Evolutionary conservation across 2,329 filamentous ascomycete species (phyloP).

Genomic region (Cryoendolithus antarcticus): DNA sequence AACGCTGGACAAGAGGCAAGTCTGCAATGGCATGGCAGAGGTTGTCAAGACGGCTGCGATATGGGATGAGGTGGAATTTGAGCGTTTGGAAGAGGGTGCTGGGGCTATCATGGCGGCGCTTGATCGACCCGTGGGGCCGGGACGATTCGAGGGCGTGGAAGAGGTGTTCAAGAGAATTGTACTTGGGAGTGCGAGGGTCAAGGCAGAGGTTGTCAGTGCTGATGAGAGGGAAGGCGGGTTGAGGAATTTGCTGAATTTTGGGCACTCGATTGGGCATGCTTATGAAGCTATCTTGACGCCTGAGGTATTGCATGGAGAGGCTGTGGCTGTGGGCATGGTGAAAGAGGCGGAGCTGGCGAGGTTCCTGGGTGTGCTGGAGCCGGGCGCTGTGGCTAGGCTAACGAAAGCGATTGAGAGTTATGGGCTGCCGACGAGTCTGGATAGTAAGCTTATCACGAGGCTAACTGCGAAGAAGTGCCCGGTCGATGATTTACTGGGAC

Average conservation of each 20-base stretch:
- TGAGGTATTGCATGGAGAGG: slow-evolving; percentile 89
- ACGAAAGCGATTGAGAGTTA: slow-evolving; percentile 93
- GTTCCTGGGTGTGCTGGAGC: slow-evolving; percentile 72
- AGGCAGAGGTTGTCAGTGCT: slow-evolving; percentile 84
- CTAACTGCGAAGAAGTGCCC: slow-evolving; percentile 80
- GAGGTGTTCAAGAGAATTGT: slow-evolving; percentile 50
- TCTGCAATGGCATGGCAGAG: slow-evolving; percentile 98
- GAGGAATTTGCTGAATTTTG: slow-evolving; percentile 91
- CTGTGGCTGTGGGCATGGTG: slow-evolving; percentile 95
- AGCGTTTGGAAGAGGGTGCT: slow-evolving; percentile 70
- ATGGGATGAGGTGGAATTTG: slow-evolving; percentile 81
- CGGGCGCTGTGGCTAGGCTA: slow-evolving; percentile 76
- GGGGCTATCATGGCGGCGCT: slow-evolving; percentile 62
- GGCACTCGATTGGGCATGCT: slow-evolving; percentile 94
- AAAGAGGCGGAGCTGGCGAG: slow-evolving; percentile 91
- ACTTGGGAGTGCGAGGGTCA: slow-evolving; percentile 79
- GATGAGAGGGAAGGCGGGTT: slow-evolving; percentile 92
- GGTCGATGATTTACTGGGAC: slow-evolving; percentile 71
- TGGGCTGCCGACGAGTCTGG: slow-evolving; percentile 70
- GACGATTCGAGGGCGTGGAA: slow-evolving; percentile 55
- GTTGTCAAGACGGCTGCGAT: slow-evolving; percentile 81
- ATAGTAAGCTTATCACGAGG: slow-evolving; percentile 70
- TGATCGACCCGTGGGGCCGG: slow-evolving; percentile 43
- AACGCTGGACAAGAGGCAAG: slow-evolving; percentile 75
- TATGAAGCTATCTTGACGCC: slow-evolving; percentile 92